Base-by-base conservation (phyloP, 2,329 filamentous ascomycete genomes). In the Spiromastix sp. region DNA sequence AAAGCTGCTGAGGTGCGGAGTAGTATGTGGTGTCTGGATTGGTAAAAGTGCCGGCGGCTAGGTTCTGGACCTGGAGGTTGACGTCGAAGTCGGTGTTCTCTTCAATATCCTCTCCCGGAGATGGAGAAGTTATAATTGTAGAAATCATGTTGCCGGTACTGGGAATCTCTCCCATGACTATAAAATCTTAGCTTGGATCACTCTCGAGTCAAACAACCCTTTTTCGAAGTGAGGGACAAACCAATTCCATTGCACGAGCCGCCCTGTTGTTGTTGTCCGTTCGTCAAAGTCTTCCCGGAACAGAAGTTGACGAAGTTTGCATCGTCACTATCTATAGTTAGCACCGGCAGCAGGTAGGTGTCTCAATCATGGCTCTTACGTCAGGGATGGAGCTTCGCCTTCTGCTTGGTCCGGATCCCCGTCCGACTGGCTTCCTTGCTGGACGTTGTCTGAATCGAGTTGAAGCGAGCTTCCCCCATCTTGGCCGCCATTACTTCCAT, bases 221-320 rank as follows among this genome's bases (percentile, higher is more conserved):
- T 9, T 15, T 9, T 16, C 8, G 9, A 4, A 4, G 15, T 25
- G 19, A 13, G 11, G 20, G 3, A 16, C 13, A 16, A 7, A 65
- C 61, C 50, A 37, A 74, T 68, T 40, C 68, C 66, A 48, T 74
- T 76, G 55, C 72, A 76, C 29, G 71, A 74, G 7, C 70, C 70
- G 1, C 41, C 48, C 25, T 57, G 53, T 42, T 61, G 52, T 44
- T 75, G 71, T 4, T 59, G 55, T 42, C 72, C 72, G 43, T 76
- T 74, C 41, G 72, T 76, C 37, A 70, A 47, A 3, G 61, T 66
- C 50, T 70, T 64, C 41, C 69, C 70, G 4, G 57, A 49, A 48
- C 72, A 77, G 54, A 74, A 70, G 58, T 74, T 74, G 63, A 75
- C 74, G 53, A 75, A 75, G 57, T 75, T 75, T 50, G 63, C 62